Evolutionary conservation across 2,329 filamentous ascomycete genomes (phyloP).

Genomic region (Botrytis elliptica): DNA sequence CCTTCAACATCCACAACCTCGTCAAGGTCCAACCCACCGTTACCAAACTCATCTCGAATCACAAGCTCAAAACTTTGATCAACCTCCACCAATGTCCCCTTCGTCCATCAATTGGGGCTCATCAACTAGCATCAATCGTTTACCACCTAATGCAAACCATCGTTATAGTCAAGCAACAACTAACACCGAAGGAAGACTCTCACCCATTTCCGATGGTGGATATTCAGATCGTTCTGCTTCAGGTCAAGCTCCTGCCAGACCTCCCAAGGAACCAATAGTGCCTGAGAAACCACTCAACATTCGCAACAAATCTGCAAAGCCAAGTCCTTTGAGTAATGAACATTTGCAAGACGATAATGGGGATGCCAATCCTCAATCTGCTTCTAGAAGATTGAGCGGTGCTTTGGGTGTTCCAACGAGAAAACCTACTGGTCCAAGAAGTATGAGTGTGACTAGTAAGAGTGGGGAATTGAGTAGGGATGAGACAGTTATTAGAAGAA

Average conservation of each 20-base stretch:
- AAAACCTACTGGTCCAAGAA: conserved; percentile 40
- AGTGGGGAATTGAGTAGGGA: conserved; percentile 36
- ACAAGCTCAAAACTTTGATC: conserved; percentile 66
- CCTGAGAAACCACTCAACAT: conserved; percentile 48
- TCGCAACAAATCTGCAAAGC: conserved; percentile 53
- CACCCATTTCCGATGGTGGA: conserved; percentile 37
- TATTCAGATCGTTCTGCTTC: conserved; percentile 34
- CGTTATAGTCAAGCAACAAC: conserved; percentile 43
- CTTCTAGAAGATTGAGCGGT: conserved; percentile 32
- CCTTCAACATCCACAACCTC: conserved; percentile 75
- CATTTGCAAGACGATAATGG: conserved; percentile 37
- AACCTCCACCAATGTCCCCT: conserved; percentile 55
- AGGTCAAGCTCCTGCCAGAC: conserved; percentile 52
- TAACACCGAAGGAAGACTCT: conserved; percentile 32
- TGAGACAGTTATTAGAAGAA: conserved; percentile 36
- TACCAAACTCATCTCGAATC: conserved; percentile 73
- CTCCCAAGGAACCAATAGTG: conserved; percentile 60
- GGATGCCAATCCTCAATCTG: conserved; percentile 27
- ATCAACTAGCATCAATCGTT: conserved; percentile 55
- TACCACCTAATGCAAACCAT: conserved; percentile 52
- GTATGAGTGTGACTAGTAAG: conserved; percentile 36
- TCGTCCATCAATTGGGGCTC: conserved; percentile 64
- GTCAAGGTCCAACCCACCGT: conserved; percentile 69
- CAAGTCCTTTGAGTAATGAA: conserved; percentile 57
- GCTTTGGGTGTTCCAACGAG: conserved; percentile 35